phyloP scores from a whole-genome alignment of 768 basidiomycete species.

The Exidia glandulosa region DNA sequence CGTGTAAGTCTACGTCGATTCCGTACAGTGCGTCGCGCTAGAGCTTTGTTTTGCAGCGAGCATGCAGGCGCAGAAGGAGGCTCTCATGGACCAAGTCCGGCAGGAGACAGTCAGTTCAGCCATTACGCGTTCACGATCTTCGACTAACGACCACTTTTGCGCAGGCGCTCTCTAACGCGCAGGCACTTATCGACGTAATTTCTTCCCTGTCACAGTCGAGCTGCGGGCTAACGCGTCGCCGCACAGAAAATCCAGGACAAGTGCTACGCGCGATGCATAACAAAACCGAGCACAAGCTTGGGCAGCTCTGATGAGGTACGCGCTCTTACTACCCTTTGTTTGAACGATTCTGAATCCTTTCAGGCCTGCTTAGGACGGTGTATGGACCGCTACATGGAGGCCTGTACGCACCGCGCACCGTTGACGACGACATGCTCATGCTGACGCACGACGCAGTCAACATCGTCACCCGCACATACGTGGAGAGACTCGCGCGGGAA shows the following conservation, averaged over 20 bases:
- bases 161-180: slow-evolving; percentile 62
- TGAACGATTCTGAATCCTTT: neutral
- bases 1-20: neutral
- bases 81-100: slow-evolving; percentile 51
- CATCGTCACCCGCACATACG: slow-evolving; percentile 63
- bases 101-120: no score
- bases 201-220: neutral
- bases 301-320: slow-evolving; percentile 63
- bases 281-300: slow-evolving; percentile 61
- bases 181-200: slow-evolving; percentile 69
- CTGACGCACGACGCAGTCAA: slow-evolving; percentile 56
- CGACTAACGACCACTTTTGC: neutral
- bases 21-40: neutral
- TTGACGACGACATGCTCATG: neutral
- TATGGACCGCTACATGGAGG: slow-evolving; percentile 75
- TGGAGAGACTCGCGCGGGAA: slow-evolving; percentile 45
- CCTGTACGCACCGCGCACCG: slow-evolving; percentile 34
- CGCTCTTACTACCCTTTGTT: neutral
- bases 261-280: slow-evolving; percentile 67
- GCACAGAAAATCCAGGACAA: slow-evolving; percentile 69
- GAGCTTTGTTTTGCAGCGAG: neutral
- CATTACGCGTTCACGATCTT: no score
- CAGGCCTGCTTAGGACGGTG: slow-evolving; percentile 70
- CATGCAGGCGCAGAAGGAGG: slow-evolving; percentile 29
- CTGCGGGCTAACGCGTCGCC: neutral